phyloP scores from a whole-genome alignment of 2,329 filamentous ascomycete species.

The Pseudofabraea citricarpa region DNA sequence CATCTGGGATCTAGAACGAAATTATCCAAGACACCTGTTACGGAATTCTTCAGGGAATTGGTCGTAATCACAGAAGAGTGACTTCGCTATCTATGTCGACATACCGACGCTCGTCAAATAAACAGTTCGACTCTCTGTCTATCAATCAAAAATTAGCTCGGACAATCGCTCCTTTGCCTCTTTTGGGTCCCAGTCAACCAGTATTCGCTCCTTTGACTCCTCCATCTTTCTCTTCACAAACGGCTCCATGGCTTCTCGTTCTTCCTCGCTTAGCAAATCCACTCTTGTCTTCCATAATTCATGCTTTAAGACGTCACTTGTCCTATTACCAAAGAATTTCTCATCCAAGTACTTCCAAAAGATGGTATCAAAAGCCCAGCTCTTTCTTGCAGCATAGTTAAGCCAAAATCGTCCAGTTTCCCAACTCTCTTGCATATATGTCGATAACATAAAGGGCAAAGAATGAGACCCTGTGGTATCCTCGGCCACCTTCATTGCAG shows the following conservation, averaged over 20 bases:
- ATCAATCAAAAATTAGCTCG: slow-evolving; percentile 8
- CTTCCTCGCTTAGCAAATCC: slow-evolving; percentile 21
- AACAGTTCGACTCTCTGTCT: too few species aligned
- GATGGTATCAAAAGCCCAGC: slow-evolving; percentile 33
- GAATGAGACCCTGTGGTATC: slow-evolving; percentile 6
- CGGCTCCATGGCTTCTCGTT: slow-evolving; percentile 22
- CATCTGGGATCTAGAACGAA: too few species aligned
- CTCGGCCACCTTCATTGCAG: slow-evolving; percentile 28
- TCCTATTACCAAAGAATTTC: slow-evolving; percentile 27
- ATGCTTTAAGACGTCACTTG: slow-evolving; percentile 5
- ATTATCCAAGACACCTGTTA: too few species aligned
- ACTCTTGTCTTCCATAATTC: slow-evolving; percentile 25
- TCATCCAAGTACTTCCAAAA: slow-evolving; percentile 34
- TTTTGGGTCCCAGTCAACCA: slow-evolving; percentile 23
- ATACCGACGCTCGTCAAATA: too few species aligned
- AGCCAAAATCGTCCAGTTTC: slow-evolving; percentile 29
- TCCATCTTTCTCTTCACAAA: slow-evolving; percentile 28
- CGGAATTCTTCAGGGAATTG: too few species aligned
- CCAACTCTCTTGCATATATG: slow-evolving; percentile 34
- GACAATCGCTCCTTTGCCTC: slow-evolving; percentile 16
- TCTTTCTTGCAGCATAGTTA: slow-evolving; percentile 32
- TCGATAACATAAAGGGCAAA: slow-evolving; percentile 13
- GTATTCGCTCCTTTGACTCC: slow-evolving; percentile 17
- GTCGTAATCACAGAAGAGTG: too few species aligned
- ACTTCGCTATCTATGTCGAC: too few species aligned